These are phyloP conservation scores for Pythium guiyangense DNA, from an alignment of 352 stramenopile species.

Conservation along the genomic window DNA sequence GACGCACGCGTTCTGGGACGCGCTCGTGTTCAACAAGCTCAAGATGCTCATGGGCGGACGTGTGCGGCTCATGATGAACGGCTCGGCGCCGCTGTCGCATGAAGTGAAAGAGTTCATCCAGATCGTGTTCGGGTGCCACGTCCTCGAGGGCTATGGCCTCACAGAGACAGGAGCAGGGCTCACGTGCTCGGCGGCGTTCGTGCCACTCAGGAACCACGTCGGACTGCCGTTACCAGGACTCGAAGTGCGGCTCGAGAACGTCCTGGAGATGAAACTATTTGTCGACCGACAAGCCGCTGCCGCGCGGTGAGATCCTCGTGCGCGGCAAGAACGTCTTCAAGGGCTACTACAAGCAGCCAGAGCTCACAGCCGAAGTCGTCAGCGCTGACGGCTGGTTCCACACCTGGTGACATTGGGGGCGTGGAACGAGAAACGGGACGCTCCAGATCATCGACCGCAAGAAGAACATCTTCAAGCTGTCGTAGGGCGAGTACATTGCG, in stretches of 20 bases:
- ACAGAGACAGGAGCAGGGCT: conserved; percentile 82
- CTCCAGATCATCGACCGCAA: conserved; percentile 89
- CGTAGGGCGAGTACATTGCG: conserved; percentile 94
- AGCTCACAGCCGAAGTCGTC: too few relatives aligned
- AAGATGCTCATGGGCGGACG: conserved; percentile 88
- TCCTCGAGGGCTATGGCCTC: conserved; percentile 95
- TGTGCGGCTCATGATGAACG: conserved; percentile 90
- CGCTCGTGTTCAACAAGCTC: conserved; percentile 94
- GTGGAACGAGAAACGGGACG: conserved; percentile 91
- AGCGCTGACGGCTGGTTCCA: too few relatives aligned
- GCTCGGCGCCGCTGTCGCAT: conserved; percentile 89
- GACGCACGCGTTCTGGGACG: conserved; percentile 87
- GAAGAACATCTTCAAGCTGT: conserved; percentile 94
- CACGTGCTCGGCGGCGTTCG: too few relatives aligned
- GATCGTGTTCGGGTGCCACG: conserved; percentile 86
- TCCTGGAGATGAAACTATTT: conserved; percentile 97
- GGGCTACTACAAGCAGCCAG: too few relatives aligned
- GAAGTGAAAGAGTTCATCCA: conserved; percentile 94
- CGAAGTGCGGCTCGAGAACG: conserved; percentile 92
- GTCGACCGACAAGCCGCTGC: too few relatives aligned
- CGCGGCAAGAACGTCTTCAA: too few relatives aligned
- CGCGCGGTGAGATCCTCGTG: too few relatives aligned
- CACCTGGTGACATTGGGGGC: too few relatives aligned
- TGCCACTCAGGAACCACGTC: conserved; percentile 81
- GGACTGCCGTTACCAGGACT: conserved; percentile 88